A percentile compares a stretch with the other conserved stretches of the same genome.
These are phyloP conservation scores for Ulota crispa DNA, from an alignment of 225 moss, liverwort and hornwort species.

Conservation along the genomic window DNA sequence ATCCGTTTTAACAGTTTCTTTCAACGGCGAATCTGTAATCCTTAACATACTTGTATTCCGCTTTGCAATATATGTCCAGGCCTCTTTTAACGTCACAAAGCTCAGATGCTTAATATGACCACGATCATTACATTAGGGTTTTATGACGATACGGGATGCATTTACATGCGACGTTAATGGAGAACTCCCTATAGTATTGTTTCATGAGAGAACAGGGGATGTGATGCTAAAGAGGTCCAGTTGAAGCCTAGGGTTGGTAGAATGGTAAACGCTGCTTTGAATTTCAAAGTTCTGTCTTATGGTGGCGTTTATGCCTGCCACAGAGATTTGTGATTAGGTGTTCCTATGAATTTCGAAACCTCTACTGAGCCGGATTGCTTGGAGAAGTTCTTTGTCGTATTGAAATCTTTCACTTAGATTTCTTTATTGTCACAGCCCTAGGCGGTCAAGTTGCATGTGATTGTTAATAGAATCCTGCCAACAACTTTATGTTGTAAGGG, in stretches of 20 bases:
- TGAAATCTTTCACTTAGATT: no score
- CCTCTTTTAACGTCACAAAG: background rate
- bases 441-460: background rate
- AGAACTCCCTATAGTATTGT: background rate
- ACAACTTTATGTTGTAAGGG: background rate
- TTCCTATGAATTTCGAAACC: background rate
- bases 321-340: background rate
- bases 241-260: background rate
- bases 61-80: background rate
- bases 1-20: background rate
- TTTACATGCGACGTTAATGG: background rate
- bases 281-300: background rate
- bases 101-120: background rate
- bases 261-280: background rate
- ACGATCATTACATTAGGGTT: background rate
- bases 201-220: background rate
- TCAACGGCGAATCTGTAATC: background rate
- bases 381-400: no score
- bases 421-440: background rate
- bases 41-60: background rate
- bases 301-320: background rate
- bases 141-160: background rate
- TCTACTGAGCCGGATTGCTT: background rate
- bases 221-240: background rate
- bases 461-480: no score